Evolutionary conservation across 73 alveolate genomes (phyloP), one percentile per base, ranked within the genome.

Genomic region (Urostyla sp.): DNA sequence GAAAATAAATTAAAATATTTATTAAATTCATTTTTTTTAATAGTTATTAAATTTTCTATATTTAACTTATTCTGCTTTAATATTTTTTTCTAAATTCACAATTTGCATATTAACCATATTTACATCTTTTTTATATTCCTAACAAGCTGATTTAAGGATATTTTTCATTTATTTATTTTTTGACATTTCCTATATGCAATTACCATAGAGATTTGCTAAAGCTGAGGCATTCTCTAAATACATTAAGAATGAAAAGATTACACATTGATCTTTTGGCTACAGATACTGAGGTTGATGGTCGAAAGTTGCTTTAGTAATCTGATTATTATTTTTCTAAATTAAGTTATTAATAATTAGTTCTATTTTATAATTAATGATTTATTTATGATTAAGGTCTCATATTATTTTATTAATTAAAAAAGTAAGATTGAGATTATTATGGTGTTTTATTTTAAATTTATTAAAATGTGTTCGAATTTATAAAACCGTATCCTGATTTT

Each of bases 141-240:
- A 46, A 1, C 35, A 10, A 26, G 55, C 83, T 18, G 44, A 46
- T 16, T 69, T 45, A 21, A 69, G 54, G 1, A 16, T 23, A 13
- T 67, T 18, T 32, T 69, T 69, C 83, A 69, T 69, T 0, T 40
- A 6, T 4, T 46, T 27, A 24, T 69, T 69, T 26, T 43, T 45
- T 18, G 44, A 46, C 83, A 69, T 69, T 35, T 69, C 83, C 8
- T 49, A n/a, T 6, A 69, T 69, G 44, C 83, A 69, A 24, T 69
- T 59, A 0, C 72, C 69, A 30, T 69, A 69, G 4, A 69, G 20
- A 27, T 38, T 24, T 7, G 83, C 83, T 13, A 69, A 35, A 31
- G 23, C 49, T 24, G 72, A n/a, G 6, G 83, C 83, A 15, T 56
- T 48, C 45, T 69, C 83, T 69, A 43, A 66, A 20, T 46, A 40